Evolutionary conservation across 1,284 basidiomycete genomes (phyloP), one percentile per base, ranked within the genome.

Genomic region (Macrocystidia cucumis): DNA sequence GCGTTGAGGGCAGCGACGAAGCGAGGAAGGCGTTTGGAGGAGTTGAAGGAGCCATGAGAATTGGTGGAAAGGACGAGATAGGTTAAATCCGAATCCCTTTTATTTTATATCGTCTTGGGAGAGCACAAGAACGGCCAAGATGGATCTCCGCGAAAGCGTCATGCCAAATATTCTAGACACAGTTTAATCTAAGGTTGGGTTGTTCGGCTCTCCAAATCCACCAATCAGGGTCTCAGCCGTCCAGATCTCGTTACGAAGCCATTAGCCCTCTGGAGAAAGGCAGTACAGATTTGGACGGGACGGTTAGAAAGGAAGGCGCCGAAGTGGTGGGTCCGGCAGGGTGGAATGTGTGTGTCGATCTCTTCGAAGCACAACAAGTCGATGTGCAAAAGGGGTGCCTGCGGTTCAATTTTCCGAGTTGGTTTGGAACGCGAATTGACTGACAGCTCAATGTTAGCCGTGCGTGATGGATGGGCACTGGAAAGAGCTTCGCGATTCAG

Each of bases 221-320:
- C 42, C 46, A 47, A 52, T 56, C 52, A 53, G 47, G 48, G 44
- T 42, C n/a, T n/a, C n/a, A n/a, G n/a, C n/a, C n/a, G 37, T 24
- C 32, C 33, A 43, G 48, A 51, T 57, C 55, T 52, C 45, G 47
- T 52, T 42, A 54, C 38, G 30, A 41, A 27, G 43, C 44, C 41
- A 35, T 57, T 54, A 54, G 30, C 52, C 55, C 37, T 54, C 45
- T 55, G 55, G 57, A 48, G 57, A 53, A 57, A 56, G 44, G 54
- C 53, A 50, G 47, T 58, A 48, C 56, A 50, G 43, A 51, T 49
- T 49, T 38, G 42, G 45, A 45, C 44, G 42, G 40, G 34, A n/a
- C n/a, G 42, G 41, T 46, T 46, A 46, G 45, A 47, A 52, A 42
- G 49, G 44, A 40, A 11, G 24, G 47, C 23, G 38, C 43, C 42